Base-by-base conservation (phyloP, 1,284 basidiomycete species). In the Trichosporon faecale region DNA sequence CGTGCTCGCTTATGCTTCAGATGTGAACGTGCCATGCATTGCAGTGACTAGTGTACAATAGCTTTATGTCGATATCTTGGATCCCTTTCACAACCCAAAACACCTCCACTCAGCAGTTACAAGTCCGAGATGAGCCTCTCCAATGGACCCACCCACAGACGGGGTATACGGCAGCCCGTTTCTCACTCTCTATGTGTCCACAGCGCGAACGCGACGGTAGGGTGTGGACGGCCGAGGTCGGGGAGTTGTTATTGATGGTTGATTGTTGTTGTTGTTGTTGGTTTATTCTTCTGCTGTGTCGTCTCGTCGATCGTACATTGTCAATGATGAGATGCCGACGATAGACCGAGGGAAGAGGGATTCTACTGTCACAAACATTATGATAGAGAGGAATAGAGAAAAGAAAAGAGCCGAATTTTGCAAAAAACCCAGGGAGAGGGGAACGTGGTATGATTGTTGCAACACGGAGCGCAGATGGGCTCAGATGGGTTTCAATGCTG, bases 331-430 rank as follows among this genome's bases (percentile, higher is more conserved):
- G 57, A 61, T 61, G 57, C 57, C 57, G 57, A 61, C 57, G 57
- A 31, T 33, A 21, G 64, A 25, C 40, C 35, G 57, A 65, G 64
- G 68, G 68, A 37, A 29, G 67, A 66, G 70, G 72, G 69, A 73
- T 73, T 70, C 70, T 74, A 74, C 68, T 74, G 67, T 72, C 73
- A 74, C 73, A 74, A 70, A 74, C 73, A 74, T 70, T 55, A 64
- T 57, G 70, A 65, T 52, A 61, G 35, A 68, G 52, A 68, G 57
- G 46, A 31, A 70, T 68, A 61, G 31, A 63, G 64, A 27, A 44
- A 57, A 64, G 55, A 65, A 49, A 33, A 61, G 27, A 68, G 46
- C 63, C 64, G 44, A 64, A 46, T 25, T 33, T 40, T 35, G 23
- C 25, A 31, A 46, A 49, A 71, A 61, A 64, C 67, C 65, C 35